These are phyloP conservation scores for Globisporangium paddicum DNA, from an alignment of 352 stramenopile genomes.

Conservation along the genomic window DNA sequence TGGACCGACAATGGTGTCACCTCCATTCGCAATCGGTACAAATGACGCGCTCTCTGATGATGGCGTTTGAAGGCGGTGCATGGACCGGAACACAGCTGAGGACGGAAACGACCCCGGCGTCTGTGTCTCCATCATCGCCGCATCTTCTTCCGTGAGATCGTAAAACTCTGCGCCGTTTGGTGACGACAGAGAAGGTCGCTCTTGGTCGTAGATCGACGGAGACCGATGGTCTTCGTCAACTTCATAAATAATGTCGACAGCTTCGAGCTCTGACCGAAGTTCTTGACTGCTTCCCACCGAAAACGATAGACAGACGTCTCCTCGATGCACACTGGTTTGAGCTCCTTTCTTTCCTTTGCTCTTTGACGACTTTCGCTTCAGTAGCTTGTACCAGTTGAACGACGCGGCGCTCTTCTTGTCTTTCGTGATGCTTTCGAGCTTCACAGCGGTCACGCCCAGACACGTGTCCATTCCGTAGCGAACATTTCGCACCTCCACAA, in stretches of 20 bases:
- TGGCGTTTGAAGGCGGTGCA: conserved; percentile 67
- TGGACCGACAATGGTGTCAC: conserved; percentile 15
- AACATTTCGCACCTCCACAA: conserved; percentile 85
- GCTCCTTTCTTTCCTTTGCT: conserved; percentile 42
- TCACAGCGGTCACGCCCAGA: conserved; percentile 77
- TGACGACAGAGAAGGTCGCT: conserved; percentile 20
- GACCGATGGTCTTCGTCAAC: conserved; percentile 23
- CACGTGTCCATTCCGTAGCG: conserved; percentile 83
- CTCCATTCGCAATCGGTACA: conserved; percentile 17
- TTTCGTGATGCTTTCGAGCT: conserved; percentile 76
- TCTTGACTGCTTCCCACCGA: conserved; percentile 83
- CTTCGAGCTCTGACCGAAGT: conserved; percentile 60
- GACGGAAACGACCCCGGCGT: conserved; percentile 41
- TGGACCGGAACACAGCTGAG: conserved; percentile 44
- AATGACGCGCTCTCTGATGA: conserved; percentile 22
- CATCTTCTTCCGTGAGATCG: conserved; percentile 39
- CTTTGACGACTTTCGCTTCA: conserved; percentile 72
- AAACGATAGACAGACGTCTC: conserved; percentile 75
- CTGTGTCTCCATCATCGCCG: conserved; percentile 24
- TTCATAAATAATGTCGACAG: conserved; percentile 25
- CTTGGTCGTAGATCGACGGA: conserved; percentile 19
- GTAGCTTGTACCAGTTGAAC: conserved; percentile 87
- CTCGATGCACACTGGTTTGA: conserved; percentile 59
- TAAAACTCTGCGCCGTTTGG: conserved; percentile 35
- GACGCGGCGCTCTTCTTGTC: conserved; percentile 66